Conservation (phyloP, 164 flowering plant genomes). For the Aristolochia fimbriata region DNA sequence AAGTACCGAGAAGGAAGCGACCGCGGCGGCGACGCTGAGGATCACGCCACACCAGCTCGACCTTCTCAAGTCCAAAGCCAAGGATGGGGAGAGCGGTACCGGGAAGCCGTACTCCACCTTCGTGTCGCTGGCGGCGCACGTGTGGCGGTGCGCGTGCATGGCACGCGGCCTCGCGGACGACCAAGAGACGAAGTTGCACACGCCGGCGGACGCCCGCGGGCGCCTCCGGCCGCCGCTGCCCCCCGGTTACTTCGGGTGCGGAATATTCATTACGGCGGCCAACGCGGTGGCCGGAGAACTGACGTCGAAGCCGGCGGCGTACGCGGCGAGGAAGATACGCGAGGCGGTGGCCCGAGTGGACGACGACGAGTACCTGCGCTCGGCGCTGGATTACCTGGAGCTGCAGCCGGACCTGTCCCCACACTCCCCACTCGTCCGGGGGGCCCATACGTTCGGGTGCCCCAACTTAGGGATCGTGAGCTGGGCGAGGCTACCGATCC, state of each 20-base stretch:
- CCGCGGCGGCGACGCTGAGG: slow-evolving; percentile 33
- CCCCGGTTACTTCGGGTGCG: slow-evolving; percentile 21
- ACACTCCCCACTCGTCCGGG: slow-evolving; percentile 49
- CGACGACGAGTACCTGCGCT: slow-evolving; percentile 41
- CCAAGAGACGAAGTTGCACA: slow-evolving; percentile 13
- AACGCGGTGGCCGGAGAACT: slow-evolving; percentile 12
- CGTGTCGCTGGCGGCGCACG: slow-evolving; percentile 16
- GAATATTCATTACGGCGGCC: slow-evolving; percentile 3
- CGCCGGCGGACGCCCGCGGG: slow-evolving; percentile 13
- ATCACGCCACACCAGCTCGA: slow-evolving; percentile 34
- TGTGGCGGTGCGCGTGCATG: slow-evolving; percentile 30
- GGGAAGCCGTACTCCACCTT: slow-evolving; percentile 27
- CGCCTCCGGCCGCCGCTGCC: slow-evolving; percentile 21
- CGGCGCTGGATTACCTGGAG: slow-evolving; percentile 63
- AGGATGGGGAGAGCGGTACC: slow-evolving; percentile 26
- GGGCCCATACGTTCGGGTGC: slow-evolving; percentile 40
- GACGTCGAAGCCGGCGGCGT: slow-evolving; percentile 8
- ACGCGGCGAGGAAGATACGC: slow-evolving; percentile 37
- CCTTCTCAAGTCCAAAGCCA: slow-evolving; percentile 34
- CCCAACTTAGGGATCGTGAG: slow-evolving; percentile 27
- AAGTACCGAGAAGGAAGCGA: too few species aligned
- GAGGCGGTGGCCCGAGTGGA: slow-evolving; percentile 44
- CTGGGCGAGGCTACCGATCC: slow-evolving; percentile 24
- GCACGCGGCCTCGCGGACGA: slow-evolving; percentile 10
- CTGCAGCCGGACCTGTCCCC: slow-evolving; percentile 48